A percentile compares a stretch with the other conserved stretches of the same genome.
These are phyloP conservation scores for Hymenoscyphus infarciens DNA, from an alignment of 2,329 filamentous ascomycete species.

Conservation along the genomic window DNA sequence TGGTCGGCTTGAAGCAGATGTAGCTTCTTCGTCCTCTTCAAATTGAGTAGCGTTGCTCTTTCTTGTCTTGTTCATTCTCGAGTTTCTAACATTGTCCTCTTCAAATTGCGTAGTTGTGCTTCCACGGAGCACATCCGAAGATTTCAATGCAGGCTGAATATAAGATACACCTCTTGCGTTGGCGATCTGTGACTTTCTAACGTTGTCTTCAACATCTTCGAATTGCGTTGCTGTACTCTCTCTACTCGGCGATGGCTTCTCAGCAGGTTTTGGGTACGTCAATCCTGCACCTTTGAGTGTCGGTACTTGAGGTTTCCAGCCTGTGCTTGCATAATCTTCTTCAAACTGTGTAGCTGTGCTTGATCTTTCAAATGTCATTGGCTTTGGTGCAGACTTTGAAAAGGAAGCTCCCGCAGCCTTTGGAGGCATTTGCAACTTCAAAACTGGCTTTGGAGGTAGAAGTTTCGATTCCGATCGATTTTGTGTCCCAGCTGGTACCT, in stretches of 20 bases:
- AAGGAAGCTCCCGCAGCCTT: conserved; percentile 5
- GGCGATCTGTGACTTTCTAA: conserved; percentile 7
- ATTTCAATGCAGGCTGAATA: conserved; percentile 6
- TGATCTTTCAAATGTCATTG: conserved; percentile 19
- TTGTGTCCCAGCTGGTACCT: conserved; percentile 12
- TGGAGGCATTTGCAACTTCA: conserved; percentile 30
- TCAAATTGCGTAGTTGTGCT: conserved; percentile 1
- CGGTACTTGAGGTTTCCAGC: conserved; percentile 13
- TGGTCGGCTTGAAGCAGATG: background rate
- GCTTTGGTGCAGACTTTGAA: conserved; percentile 5
- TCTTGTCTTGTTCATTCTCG: conserved; percentile 11
- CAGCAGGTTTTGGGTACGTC: conserved; percentile 6
- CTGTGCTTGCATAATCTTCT: conserved; percentile 27
- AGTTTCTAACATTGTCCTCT: background rate
- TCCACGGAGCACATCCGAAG: background rate
- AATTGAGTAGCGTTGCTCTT: conserved; percentile 27
- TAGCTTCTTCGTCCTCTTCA: conserved; percentile 10
- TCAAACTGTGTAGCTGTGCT: conserved; percentile 35
- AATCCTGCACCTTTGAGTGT: conserved; percentile 14
- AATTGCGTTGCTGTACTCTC: conserved; percentile 11
- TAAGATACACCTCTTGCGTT: conserved; percentile 9
- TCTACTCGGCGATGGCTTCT: conserved; percentile 5
- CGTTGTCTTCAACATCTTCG: conserved; percentile 10
- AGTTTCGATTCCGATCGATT: conserved; percentile 27
- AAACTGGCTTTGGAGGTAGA: conserved; percentile 32